A percentile compares a stretch with the other conserved stretches of the same genome.
Evolutionary conservation across 768 basidiomycete genomes (phyloP).

Genomic region (Tylopilus intermedius): DNA sequence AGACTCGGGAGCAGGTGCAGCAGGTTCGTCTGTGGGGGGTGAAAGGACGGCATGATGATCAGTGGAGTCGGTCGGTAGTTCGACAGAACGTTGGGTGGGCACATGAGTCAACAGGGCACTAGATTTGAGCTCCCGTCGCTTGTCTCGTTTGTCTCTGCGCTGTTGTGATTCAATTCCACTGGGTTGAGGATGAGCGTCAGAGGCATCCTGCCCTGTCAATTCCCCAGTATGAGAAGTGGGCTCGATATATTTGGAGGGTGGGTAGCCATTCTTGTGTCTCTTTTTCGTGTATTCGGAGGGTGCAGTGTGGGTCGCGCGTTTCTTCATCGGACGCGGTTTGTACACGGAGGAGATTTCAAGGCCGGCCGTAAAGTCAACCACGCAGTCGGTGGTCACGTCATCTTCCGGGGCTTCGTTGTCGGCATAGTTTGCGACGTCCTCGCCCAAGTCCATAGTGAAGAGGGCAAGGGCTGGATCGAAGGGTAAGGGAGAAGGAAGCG

Average conservation of each 20-base stretch:
- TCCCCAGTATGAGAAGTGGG: not conserved
- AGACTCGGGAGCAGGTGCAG: slow-evolving; percentile 25
- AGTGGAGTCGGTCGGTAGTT: not conserved
- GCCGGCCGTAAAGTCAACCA: slow-evolving; percentile 38
- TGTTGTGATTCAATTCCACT: slow-evolving; percentile 31
- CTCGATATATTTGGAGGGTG: slow-evolving; percentile 3
- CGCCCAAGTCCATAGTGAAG: slow-evolving; percentile 47
- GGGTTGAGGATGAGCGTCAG: not conserved
- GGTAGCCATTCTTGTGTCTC: slow-evolving; percentile 28
- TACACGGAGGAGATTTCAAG: slow-evolving; percentile 69
- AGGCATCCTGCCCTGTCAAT: not conserved
- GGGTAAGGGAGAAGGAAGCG: slow-evolving; percentile 13
- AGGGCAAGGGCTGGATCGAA: slow-evolving; percentile 28
- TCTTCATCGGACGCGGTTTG: slow-evolving; percentile 66
- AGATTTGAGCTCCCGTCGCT: slow-evolving; percentile 44
- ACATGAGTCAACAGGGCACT: slow-evolving; percentile 19
- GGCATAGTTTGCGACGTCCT: slow-evolving; percentile 32
- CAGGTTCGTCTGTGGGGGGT: slow-evolving; percentile 4
- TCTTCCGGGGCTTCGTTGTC: slow-evolving; percentile 22
- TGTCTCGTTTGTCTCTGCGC: slow-evolving; percentile 46
- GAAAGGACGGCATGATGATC: slow-evolving; percentile 1
- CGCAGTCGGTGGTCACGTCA: not conserved
- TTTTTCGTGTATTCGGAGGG: slow-evolving; percentile 9
- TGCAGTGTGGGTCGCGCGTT: slow-evolving; percentile 29
- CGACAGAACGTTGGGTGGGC: not conserved